Evolutionary conservation across 345 rosid species (phyloP).

Genomic region (Populus davidiana): DNA sequence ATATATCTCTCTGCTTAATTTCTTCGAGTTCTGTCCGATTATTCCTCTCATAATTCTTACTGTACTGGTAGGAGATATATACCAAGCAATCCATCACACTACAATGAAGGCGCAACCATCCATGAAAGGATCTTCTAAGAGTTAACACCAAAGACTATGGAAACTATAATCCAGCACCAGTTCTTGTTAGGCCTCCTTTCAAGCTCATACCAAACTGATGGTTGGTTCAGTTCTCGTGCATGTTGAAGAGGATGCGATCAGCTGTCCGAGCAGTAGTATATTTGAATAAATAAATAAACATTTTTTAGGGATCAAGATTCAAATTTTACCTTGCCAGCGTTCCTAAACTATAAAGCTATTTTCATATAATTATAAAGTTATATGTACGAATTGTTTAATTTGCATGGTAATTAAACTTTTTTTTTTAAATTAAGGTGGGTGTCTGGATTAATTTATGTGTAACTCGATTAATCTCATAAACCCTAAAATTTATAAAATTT

Average conservation of each 20-base stretch:
- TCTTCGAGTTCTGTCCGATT: neutral
- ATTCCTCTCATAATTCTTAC: neutral
- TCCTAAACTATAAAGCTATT: neutral
- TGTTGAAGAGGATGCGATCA: neutral
- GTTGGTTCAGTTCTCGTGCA: neutral
- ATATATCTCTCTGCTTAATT: too few species aligned
- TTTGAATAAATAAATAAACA: neutral
- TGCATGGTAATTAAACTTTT: too few species aligned
- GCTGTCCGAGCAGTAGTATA: slow-evolving; percentile 3
- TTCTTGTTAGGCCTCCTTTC: slow-evolving; percentile 80
- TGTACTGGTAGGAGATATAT: neutral
- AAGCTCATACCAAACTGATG: slow-evolving; percentile 89
- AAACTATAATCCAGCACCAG: slow-evolving; percentile 61
- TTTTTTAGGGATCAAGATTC: too few species aligned
- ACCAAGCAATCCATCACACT: neutral
- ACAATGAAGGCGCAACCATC: slow-evolving; percentile 24
- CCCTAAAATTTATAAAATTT: too few species aligned
- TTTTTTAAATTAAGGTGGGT: too few species aligned
- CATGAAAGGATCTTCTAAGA: slow-evolving; percentile 64
- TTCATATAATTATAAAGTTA: too few species aligned
- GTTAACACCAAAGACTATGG: slow-evolving; percentile 74
- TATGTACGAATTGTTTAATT: too few species aligned
- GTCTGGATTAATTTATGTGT: too few species aligned
- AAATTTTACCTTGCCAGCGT: too few species aligned
- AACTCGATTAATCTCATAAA: too few species aligned